These are phyloP conservation scores for Prasinococcaceae sp. DNA, from an alignment of 139 green algal genomes.

Conservation along the genomic window DNA sequence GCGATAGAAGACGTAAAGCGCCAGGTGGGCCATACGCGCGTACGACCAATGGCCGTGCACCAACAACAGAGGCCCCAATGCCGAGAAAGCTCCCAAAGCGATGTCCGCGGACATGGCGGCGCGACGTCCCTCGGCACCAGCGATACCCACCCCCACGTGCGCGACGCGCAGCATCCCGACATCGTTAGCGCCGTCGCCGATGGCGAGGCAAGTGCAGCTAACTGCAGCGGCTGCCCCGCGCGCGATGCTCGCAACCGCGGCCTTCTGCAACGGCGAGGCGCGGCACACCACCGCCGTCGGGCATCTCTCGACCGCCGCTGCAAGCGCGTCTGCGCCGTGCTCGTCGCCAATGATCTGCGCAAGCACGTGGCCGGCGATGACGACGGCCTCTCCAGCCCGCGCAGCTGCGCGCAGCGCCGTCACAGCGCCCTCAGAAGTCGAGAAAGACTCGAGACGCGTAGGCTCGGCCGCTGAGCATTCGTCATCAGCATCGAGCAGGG, in stretches of 20 bases:
- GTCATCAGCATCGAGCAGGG: constrained; percentile 25
- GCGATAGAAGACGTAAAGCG: constrained; percentile 47
- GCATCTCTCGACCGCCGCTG: constrained; percentile 16
- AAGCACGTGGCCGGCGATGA: background rate
- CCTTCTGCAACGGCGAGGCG: constrained; percentile 58
- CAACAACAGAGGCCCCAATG: constrained; percentile 19
- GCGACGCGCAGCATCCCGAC: constrained; percentile 6
- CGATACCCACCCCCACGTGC: constrained; percentile 8
- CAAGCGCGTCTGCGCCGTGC: background rate
- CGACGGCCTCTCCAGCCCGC: background rate
- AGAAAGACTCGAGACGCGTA: background rate
- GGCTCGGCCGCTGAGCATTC: background rate
- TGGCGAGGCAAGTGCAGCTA: background rate
- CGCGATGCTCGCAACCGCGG: constrained; percentile 25
- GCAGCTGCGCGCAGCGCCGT: background rate
- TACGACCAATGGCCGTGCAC: constrained; percentile 35
- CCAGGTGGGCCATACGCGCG: constrained; percentile 24
- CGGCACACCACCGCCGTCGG: constrained; percentile 55
- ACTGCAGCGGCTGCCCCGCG: background rate
- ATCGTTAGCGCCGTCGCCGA: constrained; percentile 14
- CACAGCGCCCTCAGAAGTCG: background rate
- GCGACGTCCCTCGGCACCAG: background rate
- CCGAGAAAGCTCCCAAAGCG: background rate
- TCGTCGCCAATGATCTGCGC: background rate
- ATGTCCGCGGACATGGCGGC: background rate